Evolutionary conservation across 2,329 filamentous ascomycete species (phyloP).

Genomic region (Fusarium sp.): DNA sequence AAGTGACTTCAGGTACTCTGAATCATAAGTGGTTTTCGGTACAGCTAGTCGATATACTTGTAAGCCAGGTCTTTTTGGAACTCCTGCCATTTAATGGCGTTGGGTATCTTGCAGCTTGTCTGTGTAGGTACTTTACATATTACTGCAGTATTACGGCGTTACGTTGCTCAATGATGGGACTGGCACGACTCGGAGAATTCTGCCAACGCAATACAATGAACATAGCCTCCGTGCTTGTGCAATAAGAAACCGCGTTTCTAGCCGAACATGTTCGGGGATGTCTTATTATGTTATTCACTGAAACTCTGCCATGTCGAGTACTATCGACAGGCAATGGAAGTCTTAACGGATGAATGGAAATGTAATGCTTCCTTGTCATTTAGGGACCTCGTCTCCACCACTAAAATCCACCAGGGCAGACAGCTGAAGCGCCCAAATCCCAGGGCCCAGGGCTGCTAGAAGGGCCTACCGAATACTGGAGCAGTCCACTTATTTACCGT

Average conservation of each 20-base stretch:
- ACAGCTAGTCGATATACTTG: neutral
- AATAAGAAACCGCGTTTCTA: constrained; percentile 30
- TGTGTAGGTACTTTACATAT: neutral
- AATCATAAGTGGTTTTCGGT: neutral
- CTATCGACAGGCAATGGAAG: neutral
- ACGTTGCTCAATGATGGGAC: constrained; percentile 34
- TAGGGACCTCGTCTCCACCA: constrained; percentile 20
- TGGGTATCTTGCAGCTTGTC: constrained; percentile 5
- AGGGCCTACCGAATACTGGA: neutral
- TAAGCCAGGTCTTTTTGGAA: neutral
- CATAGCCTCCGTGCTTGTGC: constrained; percentile 37
- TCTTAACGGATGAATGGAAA: neutral
- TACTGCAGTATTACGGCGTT: constrained; percentile 25
- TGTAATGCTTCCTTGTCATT: constrained; percentile 10
- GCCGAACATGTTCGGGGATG: constrained; percentile 10
- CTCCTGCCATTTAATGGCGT: neutral
- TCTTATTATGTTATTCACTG: neutral
- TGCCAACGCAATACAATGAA: constrained; percentile 31
- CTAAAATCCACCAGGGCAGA: constrained; percentile 16
- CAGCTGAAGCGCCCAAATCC: neutral
- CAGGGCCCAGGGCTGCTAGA: neutral
- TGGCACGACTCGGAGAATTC: constrained; percentile 46
- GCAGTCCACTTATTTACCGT: constrained; percentile 7
- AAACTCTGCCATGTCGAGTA: neutral
- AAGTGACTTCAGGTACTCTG: neutral